phyloP scores from a whole-genome alignment of 257 asterid genomes.

The Handroanthus guayacan region DNA sequence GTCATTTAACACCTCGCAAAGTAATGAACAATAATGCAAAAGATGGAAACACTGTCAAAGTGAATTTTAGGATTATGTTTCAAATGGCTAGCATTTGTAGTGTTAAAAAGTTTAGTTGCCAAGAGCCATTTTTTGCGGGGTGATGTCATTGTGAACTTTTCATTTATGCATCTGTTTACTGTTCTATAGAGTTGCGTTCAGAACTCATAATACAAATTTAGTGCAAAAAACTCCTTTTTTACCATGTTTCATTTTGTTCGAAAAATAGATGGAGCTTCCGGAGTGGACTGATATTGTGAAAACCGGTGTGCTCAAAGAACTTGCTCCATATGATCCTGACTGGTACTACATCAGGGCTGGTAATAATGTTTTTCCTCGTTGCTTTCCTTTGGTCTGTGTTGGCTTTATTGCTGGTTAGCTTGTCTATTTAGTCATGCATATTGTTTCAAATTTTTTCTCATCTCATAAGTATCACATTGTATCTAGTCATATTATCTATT shows the following conservation, averaged over 20 bases:
- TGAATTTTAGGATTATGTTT: background rate
- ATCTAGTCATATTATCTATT: too few species aligned
- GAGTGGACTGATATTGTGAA: conserved; percentile 94
- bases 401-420: background rate
- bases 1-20: background rate
- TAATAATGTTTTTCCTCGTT: conserved; percentile 28
- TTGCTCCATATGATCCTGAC: conserved; percentile 93
- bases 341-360: conserved; percentile 99
- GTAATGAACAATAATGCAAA: background rate
- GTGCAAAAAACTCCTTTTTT: background rate
- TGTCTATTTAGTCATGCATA: background rate
- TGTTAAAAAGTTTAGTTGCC: too few species aligned
- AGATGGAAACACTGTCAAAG: background rate
- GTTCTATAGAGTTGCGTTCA: background rate
- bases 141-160: too few species aligned
- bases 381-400: background rate
- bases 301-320: conserved; percentile 86
- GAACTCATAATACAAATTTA: background rate
- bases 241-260: background rate
- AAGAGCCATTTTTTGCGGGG: too few species aligned
- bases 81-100: too few species aligned
- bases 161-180: background rate
- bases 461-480: background rate
- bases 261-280: conserved; percentile 84
- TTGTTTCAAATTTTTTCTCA: too few species aligned